phyloP scores from a whole-genome alignment of 2,329 filamentous ascomycete genomes.

The Pestalotiopsis sp. region DNA sequence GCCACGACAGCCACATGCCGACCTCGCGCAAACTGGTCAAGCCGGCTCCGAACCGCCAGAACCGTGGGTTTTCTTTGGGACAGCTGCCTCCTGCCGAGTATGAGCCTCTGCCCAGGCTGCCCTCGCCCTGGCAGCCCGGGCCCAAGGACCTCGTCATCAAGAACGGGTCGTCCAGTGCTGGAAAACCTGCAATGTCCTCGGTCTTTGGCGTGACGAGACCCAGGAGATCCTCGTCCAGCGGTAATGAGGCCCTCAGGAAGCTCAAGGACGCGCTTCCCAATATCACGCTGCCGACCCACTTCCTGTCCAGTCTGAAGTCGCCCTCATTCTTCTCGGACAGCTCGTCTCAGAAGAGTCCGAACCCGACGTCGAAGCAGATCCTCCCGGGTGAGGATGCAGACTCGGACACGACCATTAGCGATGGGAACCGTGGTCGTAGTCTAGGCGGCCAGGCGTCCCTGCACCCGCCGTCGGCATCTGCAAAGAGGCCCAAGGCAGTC shows the following conservation, averaged over 20 bases:
- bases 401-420: constrained; percentile 18
- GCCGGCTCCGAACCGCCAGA: constrained; percentile 20
- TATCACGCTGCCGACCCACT: constrained; percentile 46
- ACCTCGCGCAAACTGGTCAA: constrained; percentile 14
- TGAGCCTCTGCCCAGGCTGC: constrained; percentile 23
- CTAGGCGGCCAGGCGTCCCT: constrained; percentile 9
- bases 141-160: constrained; percentile 40
- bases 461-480: constrained; percentile 23
- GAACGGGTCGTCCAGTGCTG: constrained; percentile 24
- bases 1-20: background rate
- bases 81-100: constrained; percentile 24
- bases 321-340: constrained; percentile 42
- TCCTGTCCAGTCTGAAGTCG: constrained; percentile 38
- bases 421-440: background rate
- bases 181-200: constrained; percentile 42
- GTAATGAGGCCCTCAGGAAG: constrained; percentile 59
- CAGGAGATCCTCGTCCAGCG: constrained; percentile 55
- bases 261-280: constrained; percentile 61
- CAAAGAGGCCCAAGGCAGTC: constrained; percentile 40
- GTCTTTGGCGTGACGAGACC: constrained; percentile 51
- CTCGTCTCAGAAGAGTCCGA: constrained; percentile 27
- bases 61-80: constrained; percentile 29
- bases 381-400: constrained; percentile 21
- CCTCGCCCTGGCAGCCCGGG: constrained; percentile 44
- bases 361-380: constrained; percentile 22